Percentiles rank a stretch among this genome's conserved stretches.
These are phyloP conservation scores for Xylariomycetidae sp. DNA, from an alignment of 2,329 filamentous ascomycete species.

Conservation along the genomic window DNA sequence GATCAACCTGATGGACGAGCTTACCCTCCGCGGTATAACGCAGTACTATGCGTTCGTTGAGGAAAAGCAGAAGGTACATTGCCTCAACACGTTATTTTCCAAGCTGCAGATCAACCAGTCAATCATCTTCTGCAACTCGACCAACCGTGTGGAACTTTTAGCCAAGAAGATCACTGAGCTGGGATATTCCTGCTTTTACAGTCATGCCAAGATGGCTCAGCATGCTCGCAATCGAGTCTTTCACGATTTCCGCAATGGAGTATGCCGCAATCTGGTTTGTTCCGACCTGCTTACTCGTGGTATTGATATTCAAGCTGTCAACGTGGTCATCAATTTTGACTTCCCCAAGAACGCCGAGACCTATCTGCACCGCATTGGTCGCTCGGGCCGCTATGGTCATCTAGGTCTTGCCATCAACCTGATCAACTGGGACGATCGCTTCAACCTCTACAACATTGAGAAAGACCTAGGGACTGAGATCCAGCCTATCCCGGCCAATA, in stretches of 20 bases:
- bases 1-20: conserved; percentile 99
- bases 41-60: conserved; percentile 99
- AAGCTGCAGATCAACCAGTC: conserved; percentile 99
- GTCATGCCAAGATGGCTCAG: conserved; percentile 96
- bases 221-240: conserved; percentile 96
- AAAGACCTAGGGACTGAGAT: conserved; percentile 97
- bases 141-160: conserved; percentile 92
- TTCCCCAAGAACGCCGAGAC: conserved; percentile 99
- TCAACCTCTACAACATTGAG: conserved; percentile 98
- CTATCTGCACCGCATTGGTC: conserved; percentile 96
- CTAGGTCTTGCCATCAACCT: conserved; percentile 96
- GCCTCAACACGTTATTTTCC: conserved; percentile 96
- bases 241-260: conserved; percentile 97
- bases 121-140: conserved; percentile 99
- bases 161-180: conserved; percentile 99
- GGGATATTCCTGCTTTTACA: conserved; percentile 99
- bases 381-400: conserved; percentile 94
- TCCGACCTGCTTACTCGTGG: conserved; percentile 95
- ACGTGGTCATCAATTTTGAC: conserved; percentile 99
- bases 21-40: conserved; percentile 95
- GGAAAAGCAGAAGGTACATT: conserved; percentile 99
- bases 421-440: conserved; percentile 99
- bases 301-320: conserved; percentile 99
- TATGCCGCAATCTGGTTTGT: conserved; percentile 96
- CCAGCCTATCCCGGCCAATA: conserved; percentile 86